Conservation (phyloP, 129 eudicot genomes). For the Artemisia annua region DNA sequence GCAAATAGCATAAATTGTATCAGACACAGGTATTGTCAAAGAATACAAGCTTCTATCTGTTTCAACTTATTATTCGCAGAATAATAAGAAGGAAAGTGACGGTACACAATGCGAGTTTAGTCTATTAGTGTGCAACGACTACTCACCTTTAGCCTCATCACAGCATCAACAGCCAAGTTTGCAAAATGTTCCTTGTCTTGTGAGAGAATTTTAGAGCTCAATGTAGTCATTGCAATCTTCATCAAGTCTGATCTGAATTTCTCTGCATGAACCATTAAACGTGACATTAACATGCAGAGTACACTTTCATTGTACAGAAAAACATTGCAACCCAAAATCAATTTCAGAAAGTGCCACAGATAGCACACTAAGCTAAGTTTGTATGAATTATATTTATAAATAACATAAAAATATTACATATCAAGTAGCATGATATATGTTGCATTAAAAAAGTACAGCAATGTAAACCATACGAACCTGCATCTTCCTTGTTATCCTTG, state of each 20-base stretch:
- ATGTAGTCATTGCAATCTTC: slow-evolving; percentile 90
- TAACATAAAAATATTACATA: too few species aligned
- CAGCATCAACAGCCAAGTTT: slow-evolving; percentile 78
- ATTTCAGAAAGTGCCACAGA: too few species aligned
- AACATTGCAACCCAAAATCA: too few species aligned
- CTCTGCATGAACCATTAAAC: background rate
- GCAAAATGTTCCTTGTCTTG: slow-evolving; percentile 94
- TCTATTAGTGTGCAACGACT: background rate
- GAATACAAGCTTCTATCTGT: too few species aligned
- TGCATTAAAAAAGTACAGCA: too few species aligned
- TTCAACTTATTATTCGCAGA: background rate
- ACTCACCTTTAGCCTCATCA: slow-evolving; percentile 77
- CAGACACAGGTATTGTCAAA: too few species aligned
- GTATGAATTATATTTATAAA: too few species aligned
- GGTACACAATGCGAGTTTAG: background rate
- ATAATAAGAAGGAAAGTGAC: background rate
- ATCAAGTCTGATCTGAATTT: slow-evolving; percentile 74
- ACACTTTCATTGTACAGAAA: too few species aligned
- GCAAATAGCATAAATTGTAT: too few species aligned
- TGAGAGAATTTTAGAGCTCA: slow-evolving; percentile 85
- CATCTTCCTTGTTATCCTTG: slow-evolving; percentile 24
- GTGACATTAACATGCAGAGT: too few species aligned
- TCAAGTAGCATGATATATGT: too few species aligned
- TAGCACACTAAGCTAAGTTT: too few species aligned
- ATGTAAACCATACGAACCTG: slow-evolving; percentile 34